Evolutionary conservation across 805 yeast species (phyloP).

Genomic region (Candida schatavii): DNA sequence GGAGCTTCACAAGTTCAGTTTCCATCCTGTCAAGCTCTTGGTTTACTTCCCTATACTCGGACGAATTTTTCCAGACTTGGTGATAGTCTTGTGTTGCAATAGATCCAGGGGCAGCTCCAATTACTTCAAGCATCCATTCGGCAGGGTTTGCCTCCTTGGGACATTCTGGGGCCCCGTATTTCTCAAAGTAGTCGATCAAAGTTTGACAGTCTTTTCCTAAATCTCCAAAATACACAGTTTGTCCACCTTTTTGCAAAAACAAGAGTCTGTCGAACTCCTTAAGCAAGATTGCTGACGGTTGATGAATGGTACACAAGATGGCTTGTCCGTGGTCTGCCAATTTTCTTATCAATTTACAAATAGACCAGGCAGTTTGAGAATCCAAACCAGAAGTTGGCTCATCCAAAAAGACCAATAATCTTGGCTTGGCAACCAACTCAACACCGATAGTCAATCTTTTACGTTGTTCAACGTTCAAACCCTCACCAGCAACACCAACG

Average conservation of each 20-base stretch:
- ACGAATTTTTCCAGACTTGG: constrained; percentile 23
- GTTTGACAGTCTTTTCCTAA: constrained; percentile 56
- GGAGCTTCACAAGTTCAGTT: constrained; percentile 17
- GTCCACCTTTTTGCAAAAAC: constrained; percentile 68
- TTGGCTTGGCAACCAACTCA: constrained; percentile 29
- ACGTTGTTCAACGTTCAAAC: constrained; percentile 34
- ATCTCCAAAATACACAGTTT: constrained; percentile 74
- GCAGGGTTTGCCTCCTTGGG: constrained; percentile 76
- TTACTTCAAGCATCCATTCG: constrained; percentile 28
- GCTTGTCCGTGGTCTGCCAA: constrained; percentile 35
- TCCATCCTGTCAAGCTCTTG: constrained; percentile 19
- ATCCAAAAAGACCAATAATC: constrained; percentile 27
- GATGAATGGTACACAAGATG: constrained; percentile 60
- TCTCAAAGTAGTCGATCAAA: constrained; percentile 64
- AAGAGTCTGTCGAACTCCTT: constrained; percentile 72
- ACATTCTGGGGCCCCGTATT: constrained; percentile 62
- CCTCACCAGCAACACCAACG: constrained; percentile 34
- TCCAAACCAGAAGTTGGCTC: constrained; percentile 41
- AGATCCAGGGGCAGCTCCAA: constrained; percentile 31
- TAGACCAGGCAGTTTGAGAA: constrained; percentile 38
- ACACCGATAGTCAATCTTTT: constrained; percentile 33
- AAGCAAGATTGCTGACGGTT: constrained; percentile 74
- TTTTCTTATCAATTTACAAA: constrained; percentile 31
- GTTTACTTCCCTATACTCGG: constrained; percentile 12
- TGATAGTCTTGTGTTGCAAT: constrained; percentile 23